Base-by-base conservation (phyloP, 192 early-diverging fungal species). In the Backusella tuberculispora region DNA sequence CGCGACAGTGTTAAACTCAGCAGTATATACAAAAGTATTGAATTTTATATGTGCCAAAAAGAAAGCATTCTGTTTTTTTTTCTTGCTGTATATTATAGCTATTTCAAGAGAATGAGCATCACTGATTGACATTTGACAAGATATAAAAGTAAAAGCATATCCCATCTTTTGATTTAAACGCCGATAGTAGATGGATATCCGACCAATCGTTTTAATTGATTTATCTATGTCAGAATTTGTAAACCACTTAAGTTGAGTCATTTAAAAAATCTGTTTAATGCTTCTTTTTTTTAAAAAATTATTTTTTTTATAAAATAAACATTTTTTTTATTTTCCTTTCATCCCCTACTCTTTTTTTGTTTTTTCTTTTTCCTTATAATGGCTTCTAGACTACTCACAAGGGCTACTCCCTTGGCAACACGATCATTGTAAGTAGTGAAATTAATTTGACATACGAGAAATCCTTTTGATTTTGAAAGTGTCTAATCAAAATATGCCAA, bases 341-440 rank as follows among this genome's bases (percentile, higher is more conserved):
- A 45, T 19, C 45, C 67, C 67, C 44, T 69, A 46, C 67, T 69
- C 44, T 46, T 47, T 46, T 44, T 45, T 69, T 34, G 2, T 34
- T 43, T 43, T 42, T 37, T 41, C 13, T 19, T 8, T 66, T 41
- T 42, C 38, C 19, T 24, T 42, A 68, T 26, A 69, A 74, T 74
- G 73, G 73, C 73, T 15, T 74, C 73, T 66, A 74, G 46, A 64
- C 34, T 74, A 48, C 73, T 74, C 17, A 44, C 73, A 37, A 66
- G 63, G 38, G 73, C 38, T n/a, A 41, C 63, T 37, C 73, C 73
- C 43, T 38, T 74, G 14, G 37, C 43, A 13, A 47, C 73, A 44
- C 73, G 47, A 53, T 34, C 63, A 19, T 47, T 74, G 73, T 74
- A 74, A 74, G 60, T 74, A 12, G 37, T 15, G 7, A 64, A 19